Conservation (phyloP, 345 rosid species). For the Odontarrhena argentea region DNA sequence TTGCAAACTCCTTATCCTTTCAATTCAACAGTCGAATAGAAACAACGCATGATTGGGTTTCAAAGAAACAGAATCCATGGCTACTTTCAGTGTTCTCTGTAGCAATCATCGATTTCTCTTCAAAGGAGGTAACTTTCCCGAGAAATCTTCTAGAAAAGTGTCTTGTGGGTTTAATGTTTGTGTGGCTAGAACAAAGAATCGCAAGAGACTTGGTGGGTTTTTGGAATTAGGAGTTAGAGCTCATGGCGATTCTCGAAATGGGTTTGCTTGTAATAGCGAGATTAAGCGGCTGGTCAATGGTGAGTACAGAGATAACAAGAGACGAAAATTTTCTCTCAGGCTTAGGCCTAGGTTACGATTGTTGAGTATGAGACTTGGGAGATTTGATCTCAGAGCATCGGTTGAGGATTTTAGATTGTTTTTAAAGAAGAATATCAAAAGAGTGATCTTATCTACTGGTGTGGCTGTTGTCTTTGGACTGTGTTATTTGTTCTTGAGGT, state of each 20-base stretch:
- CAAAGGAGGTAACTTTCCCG: slow-evolving; percentile 35
- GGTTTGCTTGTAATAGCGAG: slow-evolving; percentile 48
- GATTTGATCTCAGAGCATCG: slow-evolving; percentile 54
- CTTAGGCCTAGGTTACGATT: slow-evolving; percentile 72
- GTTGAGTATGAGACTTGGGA: slow-evolving; percentile 52
- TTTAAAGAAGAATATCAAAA: slow-evolving; percentile 59
- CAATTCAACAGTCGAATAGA: slow-evolving; percentile 3
- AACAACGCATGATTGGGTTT: slow-evolving; percentile 39
- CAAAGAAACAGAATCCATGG: slow-evolving; percentile 47
- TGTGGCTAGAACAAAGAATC: slow-evolving; percentile 39
- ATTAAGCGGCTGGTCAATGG: slow-evolving; percentile 44
- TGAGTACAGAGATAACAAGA: slow-evolving; percentile 43
- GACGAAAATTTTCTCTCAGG: slow-evolving; percentile 55
- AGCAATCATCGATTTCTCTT: slow-evolving; percentile 54
- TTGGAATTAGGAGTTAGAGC: slow-evolving; percentile 41
- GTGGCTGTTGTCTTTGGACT: slow-evolving; percentile 60
- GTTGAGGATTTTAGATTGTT: slow-evolving; percentile 52
- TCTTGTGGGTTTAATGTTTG: slow-evolving; percentile 35
- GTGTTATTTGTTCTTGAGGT: slow-evolving; percentile 68
- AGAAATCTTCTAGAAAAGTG: slow-evolving; percentile 35
- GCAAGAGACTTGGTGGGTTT: slow-evolving; percentile 45
- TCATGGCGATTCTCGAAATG: slow-evolving; percentile 42
- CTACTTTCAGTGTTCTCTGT: slow-evolving; percentile 58
- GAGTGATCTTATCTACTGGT: slow-evolving; percentile 52
- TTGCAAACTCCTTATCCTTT: slow-evolving; percentile 35